Percentiles rank a stretch among this genome's conserved stretches.
Conservation (phyloP, 768 basidiomycete genomes). For the Suillus plorans region DNA sequence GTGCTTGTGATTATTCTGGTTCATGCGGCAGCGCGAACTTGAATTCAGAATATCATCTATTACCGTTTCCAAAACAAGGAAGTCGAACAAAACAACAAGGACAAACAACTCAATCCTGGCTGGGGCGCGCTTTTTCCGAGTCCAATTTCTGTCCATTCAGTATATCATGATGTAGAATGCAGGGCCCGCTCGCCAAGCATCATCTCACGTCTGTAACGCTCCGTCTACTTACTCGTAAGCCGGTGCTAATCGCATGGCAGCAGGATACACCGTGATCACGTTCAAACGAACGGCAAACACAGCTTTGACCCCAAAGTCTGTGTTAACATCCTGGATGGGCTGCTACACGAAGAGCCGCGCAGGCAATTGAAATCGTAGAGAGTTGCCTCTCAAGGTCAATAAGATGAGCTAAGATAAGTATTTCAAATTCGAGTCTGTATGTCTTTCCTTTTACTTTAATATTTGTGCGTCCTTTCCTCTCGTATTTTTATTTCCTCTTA, state of each 20-base stretch:
- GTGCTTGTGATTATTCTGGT: too few relatives aligned
- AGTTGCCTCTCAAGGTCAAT: conserved; percentile 54
- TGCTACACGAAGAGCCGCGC: conserved; percentile 65
- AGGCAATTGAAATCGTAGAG: conserved; percentile 83
- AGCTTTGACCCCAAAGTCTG: conserved; percentile 62
- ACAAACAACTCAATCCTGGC: too few relatives aligned
- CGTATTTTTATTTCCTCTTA: background rate
- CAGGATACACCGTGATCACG: conserved; percentile 82
- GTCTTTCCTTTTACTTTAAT: conserved; percentile 42
- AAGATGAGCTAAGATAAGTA: conserved; percentile 61
- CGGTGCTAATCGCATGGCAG: conserved; percentile 35
- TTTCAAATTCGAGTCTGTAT: conserved; percentile 40
- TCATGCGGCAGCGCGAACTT: too few relatives aligned
- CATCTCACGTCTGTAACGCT: too few relatives aligned
- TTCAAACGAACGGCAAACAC: conserved; percentile 66
- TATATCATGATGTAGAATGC: too few relatives aligned
- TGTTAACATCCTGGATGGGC: conserved; percentile 78
- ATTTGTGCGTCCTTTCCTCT: background rate
- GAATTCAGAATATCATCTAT: too few relatives aligned
- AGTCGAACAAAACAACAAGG: too few relatives aligned
- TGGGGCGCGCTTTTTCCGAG: too few relatives aligned
- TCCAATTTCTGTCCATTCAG: too few relatives aligned
- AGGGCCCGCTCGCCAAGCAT: too few relatives aligned
- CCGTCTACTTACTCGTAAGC: too few relatives aligned
- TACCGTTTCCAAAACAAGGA: too few relatives aligned